Evolutionary conservation across 768 basidiomycete genomes (phyloP).

Genomic region (Amanita rimosa): DNA sequence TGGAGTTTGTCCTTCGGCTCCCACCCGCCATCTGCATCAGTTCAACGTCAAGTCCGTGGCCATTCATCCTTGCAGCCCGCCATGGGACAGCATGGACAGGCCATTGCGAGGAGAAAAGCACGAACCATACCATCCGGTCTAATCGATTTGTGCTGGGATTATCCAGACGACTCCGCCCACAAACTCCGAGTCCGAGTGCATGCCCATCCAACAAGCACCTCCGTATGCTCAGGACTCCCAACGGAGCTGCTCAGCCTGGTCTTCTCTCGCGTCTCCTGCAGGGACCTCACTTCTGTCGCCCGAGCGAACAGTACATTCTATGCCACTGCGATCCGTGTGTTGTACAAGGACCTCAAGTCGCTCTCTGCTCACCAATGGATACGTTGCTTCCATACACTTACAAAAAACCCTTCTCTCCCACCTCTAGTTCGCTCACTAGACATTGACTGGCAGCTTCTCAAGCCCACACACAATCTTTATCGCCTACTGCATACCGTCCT

Average conservation of each 20-base stretch:
- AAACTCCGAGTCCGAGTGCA: neutral
- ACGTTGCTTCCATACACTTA: constrained; percentile 27
- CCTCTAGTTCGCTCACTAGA: constrained; percentile 32
- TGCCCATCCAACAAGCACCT: neutral
- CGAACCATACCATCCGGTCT: neutral
- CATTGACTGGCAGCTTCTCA: constrained; percentile 27
- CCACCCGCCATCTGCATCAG: neutral
- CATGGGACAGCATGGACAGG: constrained; percentile 1
- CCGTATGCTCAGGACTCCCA: constrained; percentile 12
- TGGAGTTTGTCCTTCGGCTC: neutral
- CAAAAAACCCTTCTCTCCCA: constrained; percentile 23
- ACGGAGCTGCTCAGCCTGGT: constrained; percentile 23
- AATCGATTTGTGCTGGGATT: neutral
- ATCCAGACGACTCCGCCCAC: neutral
- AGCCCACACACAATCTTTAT: constrained; percentile 37
- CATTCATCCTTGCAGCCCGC: neutral
- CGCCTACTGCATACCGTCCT: constrained; percentile 36
- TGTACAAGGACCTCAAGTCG: constrained; percentile 24
- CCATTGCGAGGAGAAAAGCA: neutral
- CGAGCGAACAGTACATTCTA: constrained; percentile 18
- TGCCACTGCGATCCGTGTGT: constrained; percentile 15
- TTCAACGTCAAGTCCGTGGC: neutral
- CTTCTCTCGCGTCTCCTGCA: constrained; percentile 12
- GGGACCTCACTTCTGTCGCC: constrained; percentile 14
- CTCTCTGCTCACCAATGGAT: constrained; percentile 19